Percentiles rank a stretch among this genome's conserved stretches.
Conservation (phyloP, 208 protist genomes). For the Acanthamoeba sp. region DNA sequence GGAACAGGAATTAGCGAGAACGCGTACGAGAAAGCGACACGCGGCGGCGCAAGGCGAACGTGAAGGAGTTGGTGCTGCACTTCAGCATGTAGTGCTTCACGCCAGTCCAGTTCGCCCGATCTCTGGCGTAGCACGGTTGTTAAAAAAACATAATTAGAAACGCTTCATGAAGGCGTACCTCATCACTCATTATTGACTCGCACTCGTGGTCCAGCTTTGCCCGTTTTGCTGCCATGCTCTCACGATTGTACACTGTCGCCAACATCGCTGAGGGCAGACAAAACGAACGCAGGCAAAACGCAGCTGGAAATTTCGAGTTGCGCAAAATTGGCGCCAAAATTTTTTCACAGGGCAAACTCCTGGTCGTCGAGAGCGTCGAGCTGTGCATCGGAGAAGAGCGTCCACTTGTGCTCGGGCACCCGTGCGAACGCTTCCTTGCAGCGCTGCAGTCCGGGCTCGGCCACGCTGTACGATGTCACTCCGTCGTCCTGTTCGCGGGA, state of each 20-base stretch:
- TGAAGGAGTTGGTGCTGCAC: background rate
- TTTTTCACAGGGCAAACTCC: slow-evolving; percentile 12
- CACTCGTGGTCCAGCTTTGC: no score
- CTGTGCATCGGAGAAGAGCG: slow-evolving; percentile 7
- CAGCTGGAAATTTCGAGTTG: no score
- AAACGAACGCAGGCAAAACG: no score
- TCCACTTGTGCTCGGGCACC: background rate
- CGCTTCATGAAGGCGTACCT: background rate
- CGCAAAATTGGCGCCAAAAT: no score
- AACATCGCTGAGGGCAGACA: no score
- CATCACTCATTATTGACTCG: no score
- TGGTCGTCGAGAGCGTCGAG: background rate
- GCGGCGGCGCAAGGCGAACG: background rate
- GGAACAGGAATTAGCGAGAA: background rate
- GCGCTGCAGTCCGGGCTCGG: background rate
- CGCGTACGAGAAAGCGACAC: background rate
- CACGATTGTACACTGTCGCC: no score
- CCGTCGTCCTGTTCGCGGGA: background rate
- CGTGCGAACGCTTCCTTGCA: background rate
- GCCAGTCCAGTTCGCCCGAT: no score
- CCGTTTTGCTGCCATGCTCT: no score
- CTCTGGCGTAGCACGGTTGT: no score
- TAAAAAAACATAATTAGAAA: no score
- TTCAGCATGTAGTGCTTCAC: background rate
- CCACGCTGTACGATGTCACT: slow-evolving; percentile 13